These are phyloP conservation scores for Saksenaea vasiformis DNA, from an alignment of 371 early-diverging fungal species.

Conservation along the genomic window DNA sequence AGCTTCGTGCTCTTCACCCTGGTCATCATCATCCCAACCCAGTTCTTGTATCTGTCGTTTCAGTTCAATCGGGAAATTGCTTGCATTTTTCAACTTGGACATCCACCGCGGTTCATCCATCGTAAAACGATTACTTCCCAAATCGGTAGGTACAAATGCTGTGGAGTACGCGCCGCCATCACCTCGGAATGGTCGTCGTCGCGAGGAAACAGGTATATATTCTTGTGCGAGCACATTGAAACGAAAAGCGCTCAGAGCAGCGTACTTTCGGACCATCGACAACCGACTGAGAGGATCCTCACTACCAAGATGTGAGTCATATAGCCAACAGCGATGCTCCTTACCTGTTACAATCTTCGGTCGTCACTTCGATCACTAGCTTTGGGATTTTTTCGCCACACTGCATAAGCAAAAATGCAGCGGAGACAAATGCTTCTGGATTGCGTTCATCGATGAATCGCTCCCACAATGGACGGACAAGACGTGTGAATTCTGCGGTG, in stretches of 20 bases:
- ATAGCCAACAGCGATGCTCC: neutral
- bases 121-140: slow-evolving; percentile 62
- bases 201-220: slow-evolving; percentile 50
- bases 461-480: slow-evolving; percentile 58
- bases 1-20: slow-evolving; percentile 54
- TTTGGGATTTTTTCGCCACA: slow-evolving; percentile 65
- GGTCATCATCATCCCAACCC: slow-evolving; percentile 65
- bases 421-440: slow-evolving; percentile 50
- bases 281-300: slow-evolving; percentile 50
- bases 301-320: slow-evolving; percentile 23
- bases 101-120: slow-evolving; percentile 66
- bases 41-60: slow-evolving; percentile 62
- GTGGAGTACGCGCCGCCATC: slow-evolving; percentile 55
- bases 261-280: slow-evolving; percentile 45
- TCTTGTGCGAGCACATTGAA: slow-evolving; percentile 57
- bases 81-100: slow-evolving; percentile 56
- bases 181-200: slow-evolving; percentile 59
- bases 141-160: slow-evolving; percentile 61
- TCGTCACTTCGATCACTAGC: slow-evolving; percentile 38
- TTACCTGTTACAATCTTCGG: slow-evolving; percentile 53
- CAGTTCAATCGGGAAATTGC: slow-evolving; percentile 61
- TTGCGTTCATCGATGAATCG: slow-evolving; percentile 50
- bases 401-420: slow-evolving; percentile 62
- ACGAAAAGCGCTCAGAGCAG: slow-evolving; percentile 52
- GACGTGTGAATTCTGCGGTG: slow-evolving; percentile 40